These are phyloP conservation scores for Fusarium nelsonii DNA, from an alignment of 2,329 filamentous ascomycete species.

Conservation along the genomic window DNA sequence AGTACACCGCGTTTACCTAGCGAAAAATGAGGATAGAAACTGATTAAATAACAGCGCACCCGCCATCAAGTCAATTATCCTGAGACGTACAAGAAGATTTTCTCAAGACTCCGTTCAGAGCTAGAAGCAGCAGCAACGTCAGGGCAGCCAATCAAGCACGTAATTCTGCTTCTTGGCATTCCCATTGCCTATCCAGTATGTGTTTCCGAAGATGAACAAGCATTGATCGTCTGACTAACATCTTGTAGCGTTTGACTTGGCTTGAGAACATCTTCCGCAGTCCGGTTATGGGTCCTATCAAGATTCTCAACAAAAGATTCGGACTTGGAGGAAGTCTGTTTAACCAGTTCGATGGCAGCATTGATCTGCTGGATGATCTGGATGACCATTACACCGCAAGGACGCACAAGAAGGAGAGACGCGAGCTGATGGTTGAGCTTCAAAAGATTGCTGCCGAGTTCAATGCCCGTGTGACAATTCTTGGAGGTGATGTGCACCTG, in stretches of 20 bases:
- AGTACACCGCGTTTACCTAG: conserved; percentile 40
- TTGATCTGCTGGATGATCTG: conserved; percentile 91
- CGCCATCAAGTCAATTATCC: conserved; percentile 95
- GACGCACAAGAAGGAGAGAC: conserved; percentile 91
- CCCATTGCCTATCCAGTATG: conserved; percentile 84
- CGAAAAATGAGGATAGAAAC: conserved; percentile 48
- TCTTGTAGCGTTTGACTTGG: conserved; percentile 83
- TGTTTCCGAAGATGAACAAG: conserved; percentile 40
- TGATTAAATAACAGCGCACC: conserved; percentile 74
- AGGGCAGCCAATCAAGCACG: conserved; percentile 85
- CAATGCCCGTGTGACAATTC: conserved; percentile 89
- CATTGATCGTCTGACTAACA: conserved; percentile 18
- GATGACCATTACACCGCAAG: conserved; percentile 97
- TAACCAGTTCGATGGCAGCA: conserved; percentile 93
- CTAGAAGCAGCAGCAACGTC: conserved; percentile 74
- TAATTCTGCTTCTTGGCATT: conserved; percentile 89
- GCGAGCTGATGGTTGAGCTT: conserved; percentile 80
- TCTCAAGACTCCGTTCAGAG: conserved; percentile 79
- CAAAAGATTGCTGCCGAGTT: conserved; percentile 88
- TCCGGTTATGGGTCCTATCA: conserved; percentile 88
- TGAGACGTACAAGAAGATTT: conserved; percentile 87
- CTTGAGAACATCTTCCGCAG: conserved; percentile 91
- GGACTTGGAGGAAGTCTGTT: conserved; percentile 87
- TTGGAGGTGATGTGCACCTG: conserved; percentile 94
- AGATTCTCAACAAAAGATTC: conserved; percentile 90